Percentiles rank a stretch among this genome's conserved stretches.
phyloP scores from a whole-genome alignment of 345 rosid genomes.

The Pistacia integerrima region DNA sequence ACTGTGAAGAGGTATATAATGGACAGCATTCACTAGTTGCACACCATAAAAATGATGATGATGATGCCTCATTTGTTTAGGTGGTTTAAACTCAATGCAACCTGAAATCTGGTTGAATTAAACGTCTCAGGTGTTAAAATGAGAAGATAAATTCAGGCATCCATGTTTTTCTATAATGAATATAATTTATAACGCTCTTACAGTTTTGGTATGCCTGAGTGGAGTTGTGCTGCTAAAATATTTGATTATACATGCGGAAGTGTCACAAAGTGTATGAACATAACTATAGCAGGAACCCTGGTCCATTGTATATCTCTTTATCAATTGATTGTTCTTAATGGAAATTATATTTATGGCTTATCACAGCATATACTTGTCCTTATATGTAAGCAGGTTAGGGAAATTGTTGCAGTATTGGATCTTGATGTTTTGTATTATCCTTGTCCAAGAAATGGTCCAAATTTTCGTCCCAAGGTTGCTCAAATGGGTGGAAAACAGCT shows the following conservation, averaged over 20 bases:
- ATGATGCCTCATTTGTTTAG: neutral
- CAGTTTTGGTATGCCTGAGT: neutral
- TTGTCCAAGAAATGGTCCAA: constrained; percentile 88
- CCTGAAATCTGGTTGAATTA: constrained; percentile 6
- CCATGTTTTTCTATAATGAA: neutral
- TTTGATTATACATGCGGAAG: neutral
- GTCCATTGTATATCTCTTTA: neutral
- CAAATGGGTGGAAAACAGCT: constrained; percentile 92
- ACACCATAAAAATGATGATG: neutral
- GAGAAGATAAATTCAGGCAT: neutral
- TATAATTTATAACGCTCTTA: neutral
- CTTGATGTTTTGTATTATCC: constrained; percentile 92
- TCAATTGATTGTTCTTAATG: neutral
- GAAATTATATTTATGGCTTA: constrained; percentile 6
- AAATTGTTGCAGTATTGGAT: constrained; percentile 85
- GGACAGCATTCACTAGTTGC: neutral
- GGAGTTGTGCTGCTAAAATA: neutral
- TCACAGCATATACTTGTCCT: constrained; percentile 15
- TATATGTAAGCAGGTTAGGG: constrained; percentile 68
- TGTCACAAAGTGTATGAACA: neutral
- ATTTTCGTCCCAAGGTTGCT: constrained; percentile 74
- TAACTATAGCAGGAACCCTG: neutral
- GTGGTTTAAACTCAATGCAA: neutral
- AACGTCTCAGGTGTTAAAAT: neutral
- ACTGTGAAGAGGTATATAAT: neutral